phyloP scores from a whole-genome alignment of 176 grass and related monocot genomes.

The Triticum monococcum region DNA sequence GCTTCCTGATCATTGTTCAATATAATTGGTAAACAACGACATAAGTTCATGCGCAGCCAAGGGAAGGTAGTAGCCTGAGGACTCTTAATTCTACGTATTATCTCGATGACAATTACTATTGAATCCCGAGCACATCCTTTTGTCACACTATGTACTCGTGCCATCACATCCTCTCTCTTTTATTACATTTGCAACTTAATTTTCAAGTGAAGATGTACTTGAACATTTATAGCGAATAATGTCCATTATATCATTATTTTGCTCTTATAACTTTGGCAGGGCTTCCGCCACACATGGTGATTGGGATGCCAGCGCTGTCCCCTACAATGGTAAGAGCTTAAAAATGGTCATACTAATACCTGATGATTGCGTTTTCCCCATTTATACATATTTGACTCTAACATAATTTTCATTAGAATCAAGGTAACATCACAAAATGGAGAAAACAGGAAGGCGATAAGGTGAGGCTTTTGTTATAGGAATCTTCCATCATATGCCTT shows the following conservation, averaged over 20 bases:
- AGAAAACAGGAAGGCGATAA: conserved; percentile 96
- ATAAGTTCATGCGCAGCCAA: not conserved
- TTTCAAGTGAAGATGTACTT: not conserved
- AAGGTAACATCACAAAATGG: conserved; percentile 98
- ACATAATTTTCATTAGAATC: conserved; percentile 67
- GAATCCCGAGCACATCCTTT: conserved; percentile 13
- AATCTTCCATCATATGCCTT: conserved; percentile 8
- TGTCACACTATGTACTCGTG: not conserved
- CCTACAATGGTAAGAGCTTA: conserved; percentile 80
- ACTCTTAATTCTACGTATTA: not conserved
- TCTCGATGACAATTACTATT: not conserved
- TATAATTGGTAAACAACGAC: not conserved
- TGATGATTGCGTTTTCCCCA: not conserved
- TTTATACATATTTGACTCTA: conserved; percentile 33
- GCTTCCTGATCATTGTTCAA: conserved; percentile 5
- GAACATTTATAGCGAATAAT: not conserved
- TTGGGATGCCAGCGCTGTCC: conserved; percentile 91
- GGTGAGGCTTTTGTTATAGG: conserved; percentile 44
- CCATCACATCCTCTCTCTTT: not conserved
- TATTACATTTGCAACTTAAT: conserved; percentile 13
- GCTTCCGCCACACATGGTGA: conserved; percentile 74
- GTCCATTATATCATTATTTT: conserved; percentile 9
- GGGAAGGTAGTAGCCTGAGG: not conserved
- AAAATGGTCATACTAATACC: conserved; percentile 23
- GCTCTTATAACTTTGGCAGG: conserved; percentile 39